Conservation (phyloP, 108 stramenopile genomes). For the Pseudonitzschia delicatissima region DNA sequence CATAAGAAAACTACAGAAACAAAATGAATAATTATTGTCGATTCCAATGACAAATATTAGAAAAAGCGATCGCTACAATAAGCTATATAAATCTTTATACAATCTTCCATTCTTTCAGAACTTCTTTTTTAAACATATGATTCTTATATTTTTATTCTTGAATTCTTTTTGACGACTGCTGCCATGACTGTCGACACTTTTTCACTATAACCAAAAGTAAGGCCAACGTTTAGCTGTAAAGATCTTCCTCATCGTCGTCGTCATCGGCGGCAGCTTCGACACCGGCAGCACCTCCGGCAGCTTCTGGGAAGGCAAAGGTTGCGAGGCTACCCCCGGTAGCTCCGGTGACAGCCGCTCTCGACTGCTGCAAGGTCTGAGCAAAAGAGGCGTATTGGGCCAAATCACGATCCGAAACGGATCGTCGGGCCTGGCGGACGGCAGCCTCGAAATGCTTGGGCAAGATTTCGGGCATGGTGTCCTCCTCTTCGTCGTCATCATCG, state of each 20-base stretch:
- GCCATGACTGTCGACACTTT: too few species aligned
- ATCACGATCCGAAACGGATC: conserved; percentile 96
- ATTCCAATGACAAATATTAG: too few species aligned
- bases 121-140: too few species aligned
- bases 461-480: conserved; percentile 97
- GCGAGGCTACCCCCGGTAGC: conserved; percentile 85
- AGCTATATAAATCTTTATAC: too few species aligned
- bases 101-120: too few species aligned
- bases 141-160: too few species aligned
- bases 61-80: too few species aligned
- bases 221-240: conserved; percentile 83
- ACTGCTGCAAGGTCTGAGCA: conserved; percentile 94
- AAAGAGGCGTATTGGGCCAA: conserved; percentile 99
- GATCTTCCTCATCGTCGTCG: conserved; percentile 92
- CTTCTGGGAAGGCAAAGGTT: conserved; percentile 89
- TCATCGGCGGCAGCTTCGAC: conserved; percentile 52
- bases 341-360: conserved; percentile 87
- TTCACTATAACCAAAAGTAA: too few species aligned
- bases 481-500: conserved; percentile 91
- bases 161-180: too few species aligned
- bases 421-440: conserved; percentile 95
- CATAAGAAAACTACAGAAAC: not conserved
- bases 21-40: too few species aligned
- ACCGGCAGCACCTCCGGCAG: conserved; percentile 38
- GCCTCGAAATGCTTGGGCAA: conserved; percentile 95